Evolutionary conservation across 2,329 filamentous ascomycete genomes (phyloP).

Genomic region (Beauveria caledonica): DNA sequence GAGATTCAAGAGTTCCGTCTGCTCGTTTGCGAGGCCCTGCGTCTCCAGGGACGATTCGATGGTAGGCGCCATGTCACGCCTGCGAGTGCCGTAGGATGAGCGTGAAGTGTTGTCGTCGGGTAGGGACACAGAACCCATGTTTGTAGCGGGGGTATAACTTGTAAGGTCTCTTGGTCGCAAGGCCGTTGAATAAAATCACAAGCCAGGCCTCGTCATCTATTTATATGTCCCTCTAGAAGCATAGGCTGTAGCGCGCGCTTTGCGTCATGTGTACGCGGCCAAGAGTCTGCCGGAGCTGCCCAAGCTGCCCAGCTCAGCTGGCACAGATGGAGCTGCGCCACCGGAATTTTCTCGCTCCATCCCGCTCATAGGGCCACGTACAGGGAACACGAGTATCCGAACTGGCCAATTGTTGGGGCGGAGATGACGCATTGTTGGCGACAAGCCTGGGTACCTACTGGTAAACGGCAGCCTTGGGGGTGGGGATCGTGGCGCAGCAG

Average conservation of each 20-base stretch:
- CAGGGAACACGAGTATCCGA: background rate
- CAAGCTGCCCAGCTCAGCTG: slow-evolving; percentile 1
- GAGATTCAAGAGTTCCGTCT: slow-evolving; percentile 48
- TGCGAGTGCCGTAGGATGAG: slow-evolving; percentile 13
- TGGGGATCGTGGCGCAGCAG: slow-evolving; percentile 3
- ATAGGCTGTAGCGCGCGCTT: background rate
- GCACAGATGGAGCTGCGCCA: background rate
- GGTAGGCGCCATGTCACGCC: slow-evolving; percentile 29
- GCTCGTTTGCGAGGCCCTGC: slow-evolving; percentile 43
- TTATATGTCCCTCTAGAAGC: background rate
- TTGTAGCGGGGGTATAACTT: background rate
- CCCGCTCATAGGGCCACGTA: slow-evolving; percentile 1
- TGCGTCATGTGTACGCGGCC: slow-evolving; percentile 6
- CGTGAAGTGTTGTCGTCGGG: slow-evolving; percentile 3
- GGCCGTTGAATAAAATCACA: background rate
- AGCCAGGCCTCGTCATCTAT: background rate
- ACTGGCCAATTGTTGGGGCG: background rate
- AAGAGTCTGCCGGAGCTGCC: no score
- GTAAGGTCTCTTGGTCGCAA: background rate
- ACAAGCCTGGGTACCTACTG: background rate
- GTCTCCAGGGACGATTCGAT: slow-evolving; percentile 42
- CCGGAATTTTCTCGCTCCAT: slow-evolving; percentile 4
- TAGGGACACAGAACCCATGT: background rate
- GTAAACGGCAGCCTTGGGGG: background rate
- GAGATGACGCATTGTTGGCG: slow-evolving; percentile 3